Conservation (phyloP, 345 rosid genomes). For the Nephelium lappaceum region DNA sequence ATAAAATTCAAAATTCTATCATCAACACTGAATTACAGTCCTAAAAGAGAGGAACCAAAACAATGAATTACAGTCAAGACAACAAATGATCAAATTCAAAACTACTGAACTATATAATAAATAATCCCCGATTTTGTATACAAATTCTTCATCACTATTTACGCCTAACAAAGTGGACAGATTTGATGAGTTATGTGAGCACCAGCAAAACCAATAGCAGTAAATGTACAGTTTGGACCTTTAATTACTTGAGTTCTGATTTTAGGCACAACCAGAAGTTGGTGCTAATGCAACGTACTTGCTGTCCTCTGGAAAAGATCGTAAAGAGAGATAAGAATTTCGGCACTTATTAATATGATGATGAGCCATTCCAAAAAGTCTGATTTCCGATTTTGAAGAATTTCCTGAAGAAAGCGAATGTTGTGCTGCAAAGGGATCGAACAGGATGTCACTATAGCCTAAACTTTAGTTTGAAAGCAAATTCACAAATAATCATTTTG, state of each 20-base stretch:
- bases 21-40: too few relatives aligned
- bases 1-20: too few relatives aligned
- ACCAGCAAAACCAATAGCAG: neutral
- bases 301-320: conserved; percentile 51
- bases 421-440: conserved; percentile 67
- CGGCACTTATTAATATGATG: conserved; percentile 77
- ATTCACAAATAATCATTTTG: neutral
- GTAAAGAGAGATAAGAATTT: conserved; percentile 69
- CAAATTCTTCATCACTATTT: conserved; percentile 2
- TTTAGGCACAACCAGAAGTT: neutral
- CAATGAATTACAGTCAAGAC: neutral
- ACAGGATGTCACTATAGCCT: neutral
- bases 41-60: too few relatives aligned
- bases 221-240: conserved; percentile 9
- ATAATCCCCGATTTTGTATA: neutral
- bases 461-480: neutral
- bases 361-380: conserved; percentile 96
- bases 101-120: neutral
- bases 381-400: conserved; percentile 93
- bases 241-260: neutral
- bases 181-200: neutral
- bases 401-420: conserved; percentile 90
- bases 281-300: conserved; percentile 11
- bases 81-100: neutral
- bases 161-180: conserved; percentile 1